Evolutionary conservation across 2,329 filamentous ascomycete genomes (phyloP).

Genomic region (Neofusicoccum sp.): DNA sequence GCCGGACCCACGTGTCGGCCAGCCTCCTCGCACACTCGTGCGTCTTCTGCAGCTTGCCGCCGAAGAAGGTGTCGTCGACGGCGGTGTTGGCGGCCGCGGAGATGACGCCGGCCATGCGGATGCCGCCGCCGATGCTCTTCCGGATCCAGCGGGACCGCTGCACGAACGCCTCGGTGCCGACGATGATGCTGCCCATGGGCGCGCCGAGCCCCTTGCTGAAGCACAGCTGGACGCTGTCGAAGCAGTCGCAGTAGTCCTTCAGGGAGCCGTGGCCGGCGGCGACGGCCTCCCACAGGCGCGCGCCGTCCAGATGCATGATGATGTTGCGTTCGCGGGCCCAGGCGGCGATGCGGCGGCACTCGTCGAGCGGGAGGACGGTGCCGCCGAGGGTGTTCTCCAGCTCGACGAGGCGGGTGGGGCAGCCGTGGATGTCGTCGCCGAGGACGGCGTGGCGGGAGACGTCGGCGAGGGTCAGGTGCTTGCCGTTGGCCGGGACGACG

Average conservation of each 20-base stretch:
- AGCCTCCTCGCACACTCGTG: slow-evolving; percentile 64
- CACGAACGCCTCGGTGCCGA: slow-evolving; percentile 58
- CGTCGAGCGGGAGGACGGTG: slow-evolving; percentile 71
- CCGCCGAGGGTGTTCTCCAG: slow-evolving; percentile 85
- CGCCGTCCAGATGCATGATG: slow-evolving; percentile 74
- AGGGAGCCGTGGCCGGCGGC: slow-evolving; percentile 66
- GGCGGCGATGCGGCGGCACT: slow-evolving; percentile 65
- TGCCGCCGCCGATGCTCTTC: slow-evolving; percentile 77
- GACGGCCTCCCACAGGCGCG: slow-evolving; percentile 78
- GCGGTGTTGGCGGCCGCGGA: slow-evolving; percentile 73
- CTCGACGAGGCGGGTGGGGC: slow-evolving; percentile 76
- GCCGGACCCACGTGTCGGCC: slow-evolving; percentile 62
- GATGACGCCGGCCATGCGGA: slow-evolving; percentile 73
- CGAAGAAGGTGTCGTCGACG: slow-evolving; percentile 75
- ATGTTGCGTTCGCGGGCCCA: slow-evolving; percentile 65
- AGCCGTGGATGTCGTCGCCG: slow-evolving; percentile 70
- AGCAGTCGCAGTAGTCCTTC: slow-evolving; percentile 64
- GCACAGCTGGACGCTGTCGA: slow-evolving; percentile 74
- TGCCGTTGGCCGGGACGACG: slow-evolving; percentile 67
- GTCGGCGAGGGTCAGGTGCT: slow-evolving; percentile 75
- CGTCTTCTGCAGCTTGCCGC: slow-evolving; percentile 59
- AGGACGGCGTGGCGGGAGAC: slow-evolving; percentile 64
- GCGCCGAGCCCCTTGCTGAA: slow-evolving; percentile 83
- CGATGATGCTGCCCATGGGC: slow-evolving; percentile 73
- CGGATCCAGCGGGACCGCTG: slow-evolving; percentile 71